A percentile compares a stretch with the other conserved stretches of the same genome.
phyloP scores from a whole-genome alignment of 2,329 filamentous ascomycete species.

The Aspergillus luchuensis region DNA sequence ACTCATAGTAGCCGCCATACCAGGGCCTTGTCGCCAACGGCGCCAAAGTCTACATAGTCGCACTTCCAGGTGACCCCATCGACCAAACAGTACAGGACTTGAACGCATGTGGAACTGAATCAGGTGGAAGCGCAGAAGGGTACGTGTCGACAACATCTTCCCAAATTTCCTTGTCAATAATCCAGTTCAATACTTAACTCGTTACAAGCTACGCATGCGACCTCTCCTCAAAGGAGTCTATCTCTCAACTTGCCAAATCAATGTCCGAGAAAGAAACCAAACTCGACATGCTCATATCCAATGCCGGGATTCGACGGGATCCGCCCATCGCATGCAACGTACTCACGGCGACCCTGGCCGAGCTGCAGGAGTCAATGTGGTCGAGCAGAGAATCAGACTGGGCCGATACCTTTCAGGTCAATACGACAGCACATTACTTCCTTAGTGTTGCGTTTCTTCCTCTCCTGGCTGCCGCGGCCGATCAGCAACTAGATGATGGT shows the following conservation, averaged over 20 bases:
- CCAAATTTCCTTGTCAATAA: not conserved
- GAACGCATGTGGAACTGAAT: slow-evolving; percentile 39
- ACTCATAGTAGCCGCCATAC: not conserved
- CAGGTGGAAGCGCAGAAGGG: slow-evolving; percentile 45
- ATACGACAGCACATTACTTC: slow-evolving; percentile 55
- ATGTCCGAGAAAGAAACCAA: slow-evolving; percentile 42
- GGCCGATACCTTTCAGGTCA: slow-evolving; percentile 51
- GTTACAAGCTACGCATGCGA: slow-evolving; percentile 7
- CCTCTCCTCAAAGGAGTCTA: slow-evolving; percentile 41
- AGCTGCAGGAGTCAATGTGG: slow-evolving; percentile 53
- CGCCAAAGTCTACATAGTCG: slow-evolving; percentile 51
- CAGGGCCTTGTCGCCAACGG: slow-evolving; percentile 50
- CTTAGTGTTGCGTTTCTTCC: slow-evolving; percentile 51
- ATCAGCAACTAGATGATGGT: slow-evolving; percentile 28
- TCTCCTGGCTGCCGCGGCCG: slow-evolving; percentile 46
- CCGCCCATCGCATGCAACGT: slow-evolving; percentile 49
- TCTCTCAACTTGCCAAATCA: slow-evolving; percentile 35
- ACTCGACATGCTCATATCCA: slow-evolving; percentile 53
- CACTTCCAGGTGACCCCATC: slow-evolving; percentile 47
- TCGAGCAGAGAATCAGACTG: slow-evolving; percentile 48
- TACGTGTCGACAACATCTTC: slow-evolving; percentile 20
- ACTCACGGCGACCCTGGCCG: slow-evolving; percentile 43
- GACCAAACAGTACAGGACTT: slow-evolving; percentile 42
- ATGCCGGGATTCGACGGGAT: slow-evolving; percentile 53
- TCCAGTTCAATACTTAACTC: not conserved